These are phyloP conservation scores for Talaromyces atroroseus DNA, from an alignment of 2,329 filamentous ascomycete species.

Conservation along the genomic window DNA sequence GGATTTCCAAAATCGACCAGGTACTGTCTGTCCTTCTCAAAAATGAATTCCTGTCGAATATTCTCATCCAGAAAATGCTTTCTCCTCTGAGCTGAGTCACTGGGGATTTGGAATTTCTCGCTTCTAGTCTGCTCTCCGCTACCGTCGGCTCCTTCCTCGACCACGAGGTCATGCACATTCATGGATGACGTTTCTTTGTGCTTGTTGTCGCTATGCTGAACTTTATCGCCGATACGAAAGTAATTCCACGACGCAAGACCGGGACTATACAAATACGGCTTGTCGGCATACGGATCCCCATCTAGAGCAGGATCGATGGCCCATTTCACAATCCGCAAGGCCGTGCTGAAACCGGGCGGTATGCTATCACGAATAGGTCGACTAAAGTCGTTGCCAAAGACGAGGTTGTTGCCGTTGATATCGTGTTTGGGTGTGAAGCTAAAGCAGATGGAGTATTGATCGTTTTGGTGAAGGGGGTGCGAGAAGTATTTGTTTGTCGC, in stretches of 20 bases:
- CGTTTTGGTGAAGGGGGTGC: slow-evolving; percentile 60
- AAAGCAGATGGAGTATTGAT: slow-evolving; percentile 82
- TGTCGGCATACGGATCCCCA: slow-evolving; percentile 81
- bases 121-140: slow-evolving; percentile 45
- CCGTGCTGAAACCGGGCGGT: slow-evolving; percentile 79
- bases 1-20: slow-evolving; percentile 79
- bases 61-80: slow-evolving; percentile 56
- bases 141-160: slow-evolving; percentile 63
- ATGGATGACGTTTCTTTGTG: slow-evolving; percentile 22
- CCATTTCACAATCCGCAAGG: slow-evolving; percentile 81
- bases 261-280: slow-evolving; percentile 79
- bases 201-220: slow-evolving; percentile 15
- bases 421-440: slow-evolving; percentile 65
- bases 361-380: slow-evolving; percentile 79
- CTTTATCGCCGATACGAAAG: slow-evolving; percentile 58
- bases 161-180: slow-evolving; percentile 35
- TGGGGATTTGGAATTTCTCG: slow-evolving; percentile 47
- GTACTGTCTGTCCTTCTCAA: slow-evolving; percentile 59
- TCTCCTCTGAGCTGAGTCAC: slow-evolving; percentile 49
- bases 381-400: slow-evolving; percentile 96
- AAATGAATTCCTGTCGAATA: slow-evolving; percentile 53
- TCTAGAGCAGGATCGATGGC: slow-evolving; percentile 87
- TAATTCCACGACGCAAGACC: slow-evolving; percentile 75
- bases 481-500: slow-evolving; percentile 72
- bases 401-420: slow-evolving; percentile 65